Conservation (phyloP, 768 basidiomycete species). For the Naganishia friedmannii region DNA sequence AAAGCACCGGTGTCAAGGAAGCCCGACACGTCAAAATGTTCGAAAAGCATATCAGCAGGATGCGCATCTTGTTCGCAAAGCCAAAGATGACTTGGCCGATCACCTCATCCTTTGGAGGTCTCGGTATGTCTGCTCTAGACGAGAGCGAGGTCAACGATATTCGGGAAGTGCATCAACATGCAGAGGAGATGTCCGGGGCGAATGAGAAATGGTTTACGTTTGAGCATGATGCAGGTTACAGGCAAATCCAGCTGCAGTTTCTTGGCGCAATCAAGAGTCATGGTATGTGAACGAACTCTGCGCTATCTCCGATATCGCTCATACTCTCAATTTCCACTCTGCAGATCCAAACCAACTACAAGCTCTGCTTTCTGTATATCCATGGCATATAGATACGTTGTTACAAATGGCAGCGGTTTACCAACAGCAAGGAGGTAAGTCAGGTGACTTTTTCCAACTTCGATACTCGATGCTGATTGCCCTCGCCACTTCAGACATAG, state of each 20-base stretch:
- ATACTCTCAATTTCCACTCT: not conserved
- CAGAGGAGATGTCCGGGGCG: constrained; percentile 51
- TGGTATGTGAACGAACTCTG: constrained; percentile 58
- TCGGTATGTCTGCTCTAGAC: constrained; percentile 63
- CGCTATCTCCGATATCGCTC: no score
- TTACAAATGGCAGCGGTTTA: constrained; percentile 72
- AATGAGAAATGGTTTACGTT: constrained; percentile 83
- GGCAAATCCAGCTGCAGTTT: constrained; percentile 73
- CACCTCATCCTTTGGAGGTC: constrained; percentile 57
- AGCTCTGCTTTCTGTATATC: constrained; percentile 68
- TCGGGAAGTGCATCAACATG: constrained; percentile 5
- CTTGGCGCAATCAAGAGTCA: constrained; percentile 76
- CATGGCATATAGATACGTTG: constrained; percentile 90
- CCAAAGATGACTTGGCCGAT: constrained; percentile 75
- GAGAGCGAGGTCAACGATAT: constrained; percentile 60
- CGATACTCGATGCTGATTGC: not conserved
- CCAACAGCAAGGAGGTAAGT: constrained; percentile 38
- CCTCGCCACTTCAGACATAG: constrained; percentile 62
- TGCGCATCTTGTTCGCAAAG: constrained; percentile 69
- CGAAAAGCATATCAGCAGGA: constrained; percentile 41
- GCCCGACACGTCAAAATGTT: constrained; percentile 37
- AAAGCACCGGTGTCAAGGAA: constrained; percentile 30
- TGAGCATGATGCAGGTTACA: constrained; percentile 80
- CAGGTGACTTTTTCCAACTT: not conserved
- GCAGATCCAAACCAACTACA: constrained; percentile 59